phyloP scores from a whole-genome alignment of 352 stramenopile species.

The Globisporangium iwayamae region DNA sequence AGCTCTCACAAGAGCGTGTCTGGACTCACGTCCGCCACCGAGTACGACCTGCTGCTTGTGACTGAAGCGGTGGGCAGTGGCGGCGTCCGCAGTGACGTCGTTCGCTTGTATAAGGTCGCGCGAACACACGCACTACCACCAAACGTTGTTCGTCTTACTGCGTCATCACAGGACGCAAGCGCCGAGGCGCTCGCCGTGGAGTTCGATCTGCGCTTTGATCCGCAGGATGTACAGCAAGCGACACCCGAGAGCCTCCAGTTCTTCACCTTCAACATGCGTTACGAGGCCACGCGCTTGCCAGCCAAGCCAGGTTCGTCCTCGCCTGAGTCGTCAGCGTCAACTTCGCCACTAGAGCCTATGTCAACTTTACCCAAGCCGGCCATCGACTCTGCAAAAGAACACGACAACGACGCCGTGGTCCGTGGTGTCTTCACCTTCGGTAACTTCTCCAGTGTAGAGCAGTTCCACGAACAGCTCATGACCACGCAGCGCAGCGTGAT shows the following conservation, averaged over 20 bases:
- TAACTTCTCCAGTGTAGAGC: conserved; percentile 36
- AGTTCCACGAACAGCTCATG: conserved; percentile 23
- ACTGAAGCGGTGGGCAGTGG: conserved; percentile 52
- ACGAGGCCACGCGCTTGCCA: conserved; percentile 28
- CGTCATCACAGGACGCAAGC: conserved; percentile 33
- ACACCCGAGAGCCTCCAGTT: conserved; percentile 28
- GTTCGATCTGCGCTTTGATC: conserved; percentile 38
- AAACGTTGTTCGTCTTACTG: conserved; percentile 24
- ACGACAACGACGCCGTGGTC: conserved; percentile 12
- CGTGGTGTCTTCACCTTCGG: conserved; percentile 27
- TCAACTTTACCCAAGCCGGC: not conserved
- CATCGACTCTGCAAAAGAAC: not conserved
- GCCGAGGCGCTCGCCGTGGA: conserved; percentile 36
- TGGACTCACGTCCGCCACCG: conserved; percentile 37
- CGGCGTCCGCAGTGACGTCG: conserved; percentile 44
- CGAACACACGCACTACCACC: conserved; percentile 56
- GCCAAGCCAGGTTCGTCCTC: not conserved
- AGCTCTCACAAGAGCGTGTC: conserved; percentile 24
- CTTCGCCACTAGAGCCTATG: not conserved
- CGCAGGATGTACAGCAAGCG: conserved; percentile 31
- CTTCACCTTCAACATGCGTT: conserved; percentile 52
- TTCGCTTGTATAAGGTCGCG: conserved; percentile 21
- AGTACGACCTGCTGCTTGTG: conserved; percentile 58
- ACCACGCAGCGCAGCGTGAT: conserved; percentile 33
- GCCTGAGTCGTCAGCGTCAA: not conserved